Evolutionary conservation across 371 early-diverging fungal genomes (phyloP).

Genomic region (Cladochytrium tenue): DNA sequence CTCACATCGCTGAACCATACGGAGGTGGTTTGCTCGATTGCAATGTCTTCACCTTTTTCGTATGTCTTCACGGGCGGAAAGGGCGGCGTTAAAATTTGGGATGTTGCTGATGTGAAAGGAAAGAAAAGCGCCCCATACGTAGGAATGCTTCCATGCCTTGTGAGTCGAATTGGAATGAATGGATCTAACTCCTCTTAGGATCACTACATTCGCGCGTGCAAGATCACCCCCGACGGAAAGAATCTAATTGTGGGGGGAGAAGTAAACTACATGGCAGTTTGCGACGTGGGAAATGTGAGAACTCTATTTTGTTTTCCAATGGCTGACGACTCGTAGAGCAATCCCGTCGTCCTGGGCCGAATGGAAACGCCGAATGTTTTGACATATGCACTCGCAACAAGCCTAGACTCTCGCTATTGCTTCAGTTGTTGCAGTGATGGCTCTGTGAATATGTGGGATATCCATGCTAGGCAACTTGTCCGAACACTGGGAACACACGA

Average conservation of each 20-base stretch:
- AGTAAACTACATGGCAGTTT: conserved; percentile 25
- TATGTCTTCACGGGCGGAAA: conserved; percentile 27
- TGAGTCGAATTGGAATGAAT: conserved; percentile 6
- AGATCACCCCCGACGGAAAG: conserved; percentile 27
- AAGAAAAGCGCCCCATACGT: conserved; percentile 13
- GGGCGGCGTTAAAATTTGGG: conserved; percentile 30
- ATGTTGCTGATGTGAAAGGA: conserved; percentile 13
- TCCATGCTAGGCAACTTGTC: conserved; percentile 1
- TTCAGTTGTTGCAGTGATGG: conserved; percentile 21
- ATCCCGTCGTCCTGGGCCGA: conserved; percentile 37
- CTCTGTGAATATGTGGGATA: conserved; percentile 19
- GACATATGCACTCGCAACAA: conserved; percentile 16
- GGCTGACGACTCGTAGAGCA: no score
- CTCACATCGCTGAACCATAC: conserved; percentile 11
- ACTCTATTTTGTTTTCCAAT: background rate
- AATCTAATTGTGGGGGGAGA: conserved; percentile 29
- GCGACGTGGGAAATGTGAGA: conserved; percentile 24
- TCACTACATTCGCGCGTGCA: conserved; percentile 21
- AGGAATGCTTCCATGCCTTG: conserved; percentile 23
- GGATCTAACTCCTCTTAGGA: conserved; percentile 2
- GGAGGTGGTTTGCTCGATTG: conserved; percentile 30
- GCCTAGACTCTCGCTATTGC: conserved; percentile 10
- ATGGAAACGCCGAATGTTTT: conserved; percentile 14
- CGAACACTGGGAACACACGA: conserved; percentile 12
- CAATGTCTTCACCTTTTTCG: conserved; percentile 22